Percentiles rank a stretch among this genome's conserved stretches.
These are phyloP conservation scores for Cordyceps militaris DNA, from an alignment of 2,329 filamentous ascomycete species.

Conservation along the genomic window DNA sequence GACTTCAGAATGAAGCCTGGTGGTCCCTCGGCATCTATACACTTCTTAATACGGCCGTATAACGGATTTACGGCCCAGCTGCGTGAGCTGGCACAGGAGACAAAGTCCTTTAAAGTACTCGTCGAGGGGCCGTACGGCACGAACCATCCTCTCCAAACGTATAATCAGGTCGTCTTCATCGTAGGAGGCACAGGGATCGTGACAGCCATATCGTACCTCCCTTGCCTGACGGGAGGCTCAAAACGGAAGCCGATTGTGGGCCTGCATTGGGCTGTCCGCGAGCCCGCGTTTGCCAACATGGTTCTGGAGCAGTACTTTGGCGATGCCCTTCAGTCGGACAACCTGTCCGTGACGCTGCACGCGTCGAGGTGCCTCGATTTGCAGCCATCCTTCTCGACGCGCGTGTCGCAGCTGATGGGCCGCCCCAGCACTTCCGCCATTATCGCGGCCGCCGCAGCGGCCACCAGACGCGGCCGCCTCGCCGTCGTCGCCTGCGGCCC, in stretches of 20 bases:
- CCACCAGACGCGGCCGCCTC: constrained; percentile 15
- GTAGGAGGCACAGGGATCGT: constrained; percentile 40
- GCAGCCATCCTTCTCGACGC: constrained; percentile 14
- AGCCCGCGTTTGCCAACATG: constrained; percentile 29
- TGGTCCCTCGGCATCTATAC: constrained; percentile 19
- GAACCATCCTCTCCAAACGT: constrained; percentile 30
- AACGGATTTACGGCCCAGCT: constrained; percentile 36
- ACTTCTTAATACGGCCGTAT: constrained; percentile 39
- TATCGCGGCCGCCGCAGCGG: constrained; percentile 22
- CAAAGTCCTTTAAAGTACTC: constrained; percentile 27
- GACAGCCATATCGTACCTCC: constrained; percentile 34
- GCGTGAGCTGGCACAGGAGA: constrained; percentile 23
- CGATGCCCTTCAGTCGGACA: constrained; percentile 21
- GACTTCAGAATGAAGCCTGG: not conserved
- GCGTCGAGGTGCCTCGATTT: constrained; percentile 22
- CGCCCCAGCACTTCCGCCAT: constrained; percentile 29
- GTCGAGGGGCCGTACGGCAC: constrained; percentile 41
- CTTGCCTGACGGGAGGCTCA: constrained; percentile 17
- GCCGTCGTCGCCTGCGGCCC: constrained; percentile 40
- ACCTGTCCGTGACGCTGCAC: constrained; percentile 31
- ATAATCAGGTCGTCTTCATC: constrained; percentile 34
- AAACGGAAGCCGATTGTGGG: constrained; percentile 12
- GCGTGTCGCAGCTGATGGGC: constrained; percentile 17
- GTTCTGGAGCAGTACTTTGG: constrained; percentile 28
- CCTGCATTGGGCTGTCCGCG: constrained; percentile 38